phyloP scores from a whole-genome alignment of 2,329 filamentous ascomycete species.

The Myriosclerotinia scirpicola region DNA sequence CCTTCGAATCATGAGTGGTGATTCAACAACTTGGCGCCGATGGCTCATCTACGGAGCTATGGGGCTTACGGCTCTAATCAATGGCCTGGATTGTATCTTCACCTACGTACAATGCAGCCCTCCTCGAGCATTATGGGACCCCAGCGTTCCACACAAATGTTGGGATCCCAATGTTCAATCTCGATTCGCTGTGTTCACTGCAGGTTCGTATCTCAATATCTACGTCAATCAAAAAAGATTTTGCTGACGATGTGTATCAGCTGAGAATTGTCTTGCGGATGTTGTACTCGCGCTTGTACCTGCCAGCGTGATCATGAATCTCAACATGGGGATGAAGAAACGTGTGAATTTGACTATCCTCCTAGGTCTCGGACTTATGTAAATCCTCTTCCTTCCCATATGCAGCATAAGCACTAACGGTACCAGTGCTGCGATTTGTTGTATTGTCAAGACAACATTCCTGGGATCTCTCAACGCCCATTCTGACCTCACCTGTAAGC shows the following conservation, averaged over 20 bases:
- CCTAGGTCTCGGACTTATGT: slow-evolving; percentile 22
- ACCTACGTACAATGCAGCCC: slow-evolving; percentile 19
- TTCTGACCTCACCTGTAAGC: slow-evolving; percentile 22
- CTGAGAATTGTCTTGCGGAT: slow-evolving; percentile 18
- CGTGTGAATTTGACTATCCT: slow-evolving; percentile 22
- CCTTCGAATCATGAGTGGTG: slow-evolving; percentile 19
- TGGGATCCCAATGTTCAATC: slow-evolving; percentile 17
- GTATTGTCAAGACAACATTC: slow-evolving; percentile 22
- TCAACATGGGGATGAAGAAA: slow-evolving; percentile 21
- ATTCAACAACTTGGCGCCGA: slow-evolving; percentile 15
- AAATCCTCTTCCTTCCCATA: not conserved
- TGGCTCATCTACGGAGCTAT: slow-evolving; percentile 20
- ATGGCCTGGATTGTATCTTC: slow-evolving; percentile 14
- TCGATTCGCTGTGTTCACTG: slow-evolving; percentile 19
- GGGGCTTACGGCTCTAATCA: not conserved
- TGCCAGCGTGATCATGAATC: slow-evolving; percentile 15
- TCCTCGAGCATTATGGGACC: slow-evolving; percentile 15
- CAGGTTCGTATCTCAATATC: slow-evolving; percentile 1
- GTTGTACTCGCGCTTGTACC: slow-evolving; percentile 22
- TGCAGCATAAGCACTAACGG: slow-evolving; percentile 8
- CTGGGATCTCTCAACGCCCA: slow-evolving; percentile 11
- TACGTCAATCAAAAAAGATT: no score
- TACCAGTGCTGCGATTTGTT: slow-evolving; percentile 19
- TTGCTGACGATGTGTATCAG: slow-evolving; percentile 4
- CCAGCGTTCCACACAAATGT: slow-evolving; percentile 1